Base-by-base conservation (phyloP, 352 stramenopile genomes). In the Globisporangium radiosum region DNA sequence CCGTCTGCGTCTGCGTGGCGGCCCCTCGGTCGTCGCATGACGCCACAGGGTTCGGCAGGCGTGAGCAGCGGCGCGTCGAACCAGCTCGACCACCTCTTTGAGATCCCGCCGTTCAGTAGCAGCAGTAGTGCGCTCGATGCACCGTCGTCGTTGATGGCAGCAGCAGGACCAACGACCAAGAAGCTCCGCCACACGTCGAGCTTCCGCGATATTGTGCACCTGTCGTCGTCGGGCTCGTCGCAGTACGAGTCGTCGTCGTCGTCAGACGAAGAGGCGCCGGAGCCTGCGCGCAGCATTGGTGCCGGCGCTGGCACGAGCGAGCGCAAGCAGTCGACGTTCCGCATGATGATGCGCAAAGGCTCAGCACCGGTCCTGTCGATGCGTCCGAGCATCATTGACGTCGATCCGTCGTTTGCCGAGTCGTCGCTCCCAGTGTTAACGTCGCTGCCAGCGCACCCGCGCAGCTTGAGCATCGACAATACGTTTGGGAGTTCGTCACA, bases 171-270 rank as follows among this genome's bases (percentile, higher is more conserved):
- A 5, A 44, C 7, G 7, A 44, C 40, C 40, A 52, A 55, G n/a
- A 64, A 68, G 59, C 64, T 87, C 0, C 54, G 69, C 33, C 64
- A 79, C 51, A 50, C 65, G 9, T 56, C 60, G 10, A 83, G 72
- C 56, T 83, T 81, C 52, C 76, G 74, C 3, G 74, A 78, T 5
- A 65, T 81, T 5, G 66, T 72, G 14, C 72, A 70, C 53, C 56
- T 87, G 19, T 87, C 76, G 54, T 83, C 71, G 4, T 83, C 76
- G 0, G 72, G 58, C 25, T 87, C 76, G 45, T 87, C 76, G 37
- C 60, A 82, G 39, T 76, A 76, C 60, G 76, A 81, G 54, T 84
- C 74, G 25, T 78, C 69, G 15, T 76, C 68, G 7, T 77, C 66
- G 15, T 25, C 64, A 11, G 72, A 81, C 7, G 74, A 84, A 5